Percentiles rank a stretch among this genome's conserved stretches.
phyloP scores from a whole-genome alignment of 805 yeast genomes.

The Candida sakaeoensis region DNA sequence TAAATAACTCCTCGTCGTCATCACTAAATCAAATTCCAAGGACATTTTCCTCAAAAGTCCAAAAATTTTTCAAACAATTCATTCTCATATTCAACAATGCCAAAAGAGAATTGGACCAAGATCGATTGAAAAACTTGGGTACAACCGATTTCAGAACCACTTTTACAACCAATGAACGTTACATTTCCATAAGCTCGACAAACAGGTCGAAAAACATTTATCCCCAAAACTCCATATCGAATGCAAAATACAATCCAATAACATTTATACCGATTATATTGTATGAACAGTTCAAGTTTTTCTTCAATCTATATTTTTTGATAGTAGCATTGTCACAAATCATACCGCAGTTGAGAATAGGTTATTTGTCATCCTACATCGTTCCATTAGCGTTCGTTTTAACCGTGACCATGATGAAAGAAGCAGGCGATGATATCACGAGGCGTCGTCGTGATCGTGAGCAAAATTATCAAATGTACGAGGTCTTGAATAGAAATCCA shows the following conservation, averaged over 20 bases:
- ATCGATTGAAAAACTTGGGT: constrained; percentile 15
- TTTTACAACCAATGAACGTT: constrained; percentile 25
- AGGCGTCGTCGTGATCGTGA: constrained; percentile 88
- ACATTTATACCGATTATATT: constrained; percentile 85
- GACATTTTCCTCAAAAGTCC: constrained; percentile 11
- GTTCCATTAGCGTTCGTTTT: constrained; percentile 94
- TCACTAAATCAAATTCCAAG: constrained; percentile 14
- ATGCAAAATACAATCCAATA: constrained; percentile 88
- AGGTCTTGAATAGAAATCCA: constrained; percentile 46
- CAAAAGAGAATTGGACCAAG: constrained; percentile 23
- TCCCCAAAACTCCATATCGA: constrained; percentile 79
- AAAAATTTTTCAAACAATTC: constrained; percentile 10
- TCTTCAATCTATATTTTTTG: constrained; percentile 87
- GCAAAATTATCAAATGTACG: constrained; percentile 79
- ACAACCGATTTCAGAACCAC: constrained; percentile 18
- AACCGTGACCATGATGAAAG: constrained; percentile 90
- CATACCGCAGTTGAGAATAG: constrained; percentile 85
- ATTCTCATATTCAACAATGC: constrained; percentile 22
- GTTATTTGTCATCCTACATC: constrained; percentile 86
- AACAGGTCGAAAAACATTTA: constrained; percentile 24
- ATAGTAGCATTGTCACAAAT: constrained; percentile 92
- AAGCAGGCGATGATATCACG: constrained; percentile 89
- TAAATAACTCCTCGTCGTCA: constrained; percentile 19
- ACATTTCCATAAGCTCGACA: constrained; percentile 35
- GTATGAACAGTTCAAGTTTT: constrained; percentile 95